Conservation (phyloP, 192 early-diverging fungal species). For the Geosiphon pyriformis region DNA sequence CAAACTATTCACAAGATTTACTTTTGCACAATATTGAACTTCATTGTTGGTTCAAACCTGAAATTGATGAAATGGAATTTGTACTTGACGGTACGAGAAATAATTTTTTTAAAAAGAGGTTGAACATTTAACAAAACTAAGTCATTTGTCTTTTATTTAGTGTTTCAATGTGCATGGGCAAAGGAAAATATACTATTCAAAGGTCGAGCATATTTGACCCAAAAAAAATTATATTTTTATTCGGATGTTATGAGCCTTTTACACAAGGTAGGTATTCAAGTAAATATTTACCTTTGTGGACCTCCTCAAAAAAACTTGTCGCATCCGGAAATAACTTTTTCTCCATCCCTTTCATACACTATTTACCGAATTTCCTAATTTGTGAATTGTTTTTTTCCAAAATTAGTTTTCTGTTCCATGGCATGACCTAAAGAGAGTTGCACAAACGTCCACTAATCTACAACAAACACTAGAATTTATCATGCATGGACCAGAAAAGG, state of each 20-base stretch:
- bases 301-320: no score
- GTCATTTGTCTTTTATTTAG: slow-evolving; percentile 33
- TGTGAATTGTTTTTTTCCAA: neutral
- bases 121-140: slow-evolving; percentile 11
- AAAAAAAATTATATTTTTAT: slow-evolving; percentile 58
- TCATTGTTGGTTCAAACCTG: slow-evolving; percentile 22
- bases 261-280: slow-evolving; percentile 47
- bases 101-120: no score
- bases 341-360: no score
- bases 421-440: slow-evolving; percentile 37
- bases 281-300: no score
- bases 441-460: neutral
- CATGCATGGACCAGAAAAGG: neutral
- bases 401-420: slow-evolving; percentile 41
- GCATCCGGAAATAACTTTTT: no score
- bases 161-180: slow-evolving; percentile 15
- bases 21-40: slow-evolving; percentile 17
- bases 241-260: slow-evolving; percentile 57
- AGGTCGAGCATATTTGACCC: slow-evolving; percentile 53
- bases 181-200: slow-evolving; percentile 36
- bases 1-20: slow-evolving; percentile 6
- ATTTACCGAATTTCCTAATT: no score
- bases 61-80: slow-evolving; percentile 22
- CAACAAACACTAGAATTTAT: slow-evolving; percentile 7
- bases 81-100: slow-evolving; percentile 30